Evolutionary conservation across 108 stramenopile species (phyloP).

Genomic region (Asterionellopsis glacialis): DNA sequence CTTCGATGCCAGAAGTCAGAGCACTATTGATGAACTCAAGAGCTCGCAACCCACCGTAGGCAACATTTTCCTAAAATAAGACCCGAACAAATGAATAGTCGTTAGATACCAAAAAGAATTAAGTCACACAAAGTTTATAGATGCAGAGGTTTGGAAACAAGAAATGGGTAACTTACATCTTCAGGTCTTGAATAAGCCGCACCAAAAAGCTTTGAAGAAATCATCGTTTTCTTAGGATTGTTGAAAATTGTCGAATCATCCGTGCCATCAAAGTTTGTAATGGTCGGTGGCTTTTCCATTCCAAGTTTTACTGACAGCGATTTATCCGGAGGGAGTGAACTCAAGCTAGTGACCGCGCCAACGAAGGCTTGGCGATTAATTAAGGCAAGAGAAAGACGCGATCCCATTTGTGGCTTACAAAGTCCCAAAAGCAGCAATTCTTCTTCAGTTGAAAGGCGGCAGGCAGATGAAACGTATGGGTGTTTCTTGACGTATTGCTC

Average conservation of each 20-base stretch:
- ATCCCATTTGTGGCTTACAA: conserved; percentile 61
- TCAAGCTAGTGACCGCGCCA: conserved; percentile 77
- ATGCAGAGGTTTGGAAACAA: conserved; percentile 1
- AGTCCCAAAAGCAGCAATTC: conserved; percentile 86
- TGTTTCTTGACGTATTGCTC: conserved; percentile 85
- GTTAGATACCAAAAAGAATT: conserved; percentile 4
- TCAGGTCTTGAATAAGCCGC: conserved; percentile 83
- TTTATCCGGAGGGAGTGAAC: conserved; percentile 69
- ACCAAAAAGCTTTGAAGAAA: conserved; percentile 84
- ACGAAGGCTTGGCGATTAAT: conserved; percentile 84
- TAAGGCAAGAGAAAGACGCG: conserved; percentile 60
- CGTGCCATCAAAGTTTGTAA: conserved; percentile 82
- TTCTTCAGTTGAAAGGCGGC: conserved; percentile 86
- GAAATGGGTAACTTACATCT: conserved; percentile 41
- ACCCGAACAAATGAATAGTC: not conserved
- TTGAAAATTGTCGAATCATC: conserved; percentile 79
- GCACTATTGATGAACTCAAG: conserved; percentile 84
- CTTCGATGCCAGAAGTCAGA: conserved; percentile 78
- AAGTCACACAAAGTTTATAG: no score
- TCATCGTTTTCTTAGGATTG: conserved; percentile 84
- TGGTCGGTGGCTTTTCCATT: conserved; percentile 66
- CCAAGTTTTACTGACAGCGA: conserved; percentile 73
- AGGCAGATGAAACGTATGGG: conserved; percentile 83
- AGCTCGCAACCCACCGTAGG: conserved; percentile 83
- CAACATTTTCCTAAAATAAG: conserved; percentile 63